Evolutionary conservation across 2,329 filamentous ascomycete genomes (phyloP).

Genomic region (Cercospora sp.): DNA sequence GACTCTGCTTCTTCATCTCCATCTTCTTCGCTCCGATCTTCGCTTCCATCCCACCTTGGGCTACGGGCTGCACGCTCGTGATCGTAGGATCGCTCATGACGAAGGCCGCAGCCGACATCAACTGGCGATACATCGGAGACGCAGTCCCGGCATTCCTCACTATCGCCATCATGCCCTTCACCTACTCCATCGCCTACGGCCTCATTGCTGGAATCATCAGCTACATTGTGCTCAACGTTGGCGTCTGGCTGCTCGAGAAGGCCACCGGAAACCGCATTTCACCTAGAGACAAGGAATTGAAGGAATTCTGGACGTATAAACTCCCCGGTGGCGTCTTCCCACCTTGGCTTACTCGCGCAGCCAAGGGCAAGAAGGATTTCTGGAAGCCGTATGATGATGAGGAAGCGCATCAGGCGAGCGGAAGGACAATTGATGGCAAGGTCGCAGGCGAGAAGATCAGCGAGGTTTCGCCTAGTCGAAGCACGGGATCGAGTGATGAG

Average conservation of each 20-base stretch:
- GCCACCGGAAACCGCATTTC: conserved; percentile 67
- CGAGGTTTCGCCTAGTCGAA: conserved; percentile 7
- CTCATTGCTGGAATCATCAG: conserved; percentile 77
- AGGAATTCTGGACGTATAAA: conserved; percentile 78
- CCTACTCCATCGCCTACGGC: conserved; percentile 84
- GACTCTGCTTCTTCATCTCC: conserved; percentile 80
- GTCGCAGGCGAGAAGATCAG: not conserved
- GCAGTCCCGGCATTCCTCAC: conserved; percentile 82
- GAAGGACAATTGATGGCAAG: conserved; percentile 11
- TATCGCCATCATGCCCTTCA: conserved; percentile 84
- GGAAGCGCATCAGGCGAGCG: not conserved
- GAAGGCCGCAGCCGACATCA: conserved; percentile 75
- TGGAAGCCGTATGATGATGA: conserved; percentile 53
- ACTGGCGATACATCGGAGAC: conserved; percentile 84
- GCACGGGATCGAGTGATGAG: conserved; percentile 1
- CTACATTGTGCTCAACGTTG: conserved; percentile 73
- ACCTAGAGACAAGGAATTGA: conserved; percentile 72
- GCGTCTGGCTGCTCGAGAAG: conserved; percentile 68
- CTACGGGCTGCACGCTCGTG: conserved; percentile 82
- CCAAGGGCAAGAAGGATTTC: conserved; percentile 70
- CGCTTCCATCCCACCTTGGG: conserved; percentile 85
- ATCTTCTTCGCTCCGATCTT: conserved; percentile 91
- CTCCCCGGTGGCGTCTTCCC: conserved; percentile 74
- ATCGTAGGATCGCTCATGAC: conserved; percentile 89
- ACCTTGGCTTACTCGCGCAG: conserved; percentile 67